Conservation (phyloP, 768 basidiomycete genomes). For the Mycena vulgaris region DNA sequence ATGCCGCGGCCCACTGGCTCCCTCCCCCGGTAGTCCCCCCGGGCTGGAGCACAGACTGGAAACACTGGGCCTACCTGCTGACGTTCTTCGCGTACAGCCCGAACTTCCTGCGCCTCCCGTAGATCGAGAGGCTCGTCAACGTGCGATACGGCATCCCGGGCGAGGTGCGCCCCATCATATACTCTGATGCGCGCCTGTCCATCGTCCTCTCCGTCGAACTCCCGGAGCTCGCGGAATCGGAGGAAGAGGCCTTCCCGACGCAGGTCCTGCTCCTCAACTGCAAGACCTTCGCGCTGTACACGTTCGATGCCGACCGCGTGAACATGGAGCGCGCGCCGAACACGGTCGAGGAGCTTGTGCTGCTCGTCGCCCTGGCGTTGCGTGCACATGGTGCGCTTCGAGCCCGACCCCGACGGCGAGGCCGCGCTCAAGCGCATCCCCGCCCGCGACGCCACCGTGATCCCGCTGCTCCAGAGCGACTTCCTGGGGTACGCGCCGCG, state of each 20-base stretch:
- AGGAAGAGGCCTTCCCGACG: conserved; percentile 2
- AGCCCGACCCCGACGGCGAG: conserved; percentile 46
- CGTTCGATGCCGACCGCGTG: conserved; percentile 4
- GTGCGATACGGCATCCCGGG: conserved; percentile 49
- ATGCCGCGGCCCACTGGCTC: conserved; percentile 47
- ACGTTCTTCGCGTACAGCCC: conserved; percentile 53
- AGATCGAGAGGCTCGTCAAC: conserved; percentile 55
- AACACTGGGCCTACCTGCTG: conserved; percentile 47
- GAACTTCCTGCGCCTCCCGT: conserved; percentile 54
- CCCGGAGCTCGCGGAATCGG: not conserved
- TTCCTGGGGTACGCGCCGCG: conserved; percentile 50
- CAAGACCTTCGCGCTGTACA: conserved; percentile 24
- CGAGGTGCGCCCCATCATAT: conserved; percentile 52
- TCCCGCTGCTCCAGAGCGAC: conserved; percentile 48
- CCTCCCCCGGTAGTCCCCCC: conserved; percentile 42
- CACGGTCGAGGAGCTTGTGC: conserved; percentile 28
- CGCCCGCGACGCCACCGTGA: conserved; percentile 48
- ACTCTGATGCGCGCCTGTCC: conserved; percentile 37
- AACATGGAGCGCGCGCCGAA: not conserved
- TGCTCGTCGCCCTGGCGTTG: conserved; percentile 25
- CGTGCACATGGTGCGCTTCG: conserved; percentile 28
- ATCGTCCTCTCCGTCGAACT: conserved; percentile 45
- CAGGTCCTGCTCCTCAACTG: conserved; percentile 31
- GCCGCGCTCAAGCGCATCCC: conserved; percentile 46
- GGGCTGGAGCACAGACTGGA: conserved; percentile 52